Conservation (phyloP, 108 stramenopile genomes). For the Cyclostephanos invisitatus region DNA sequence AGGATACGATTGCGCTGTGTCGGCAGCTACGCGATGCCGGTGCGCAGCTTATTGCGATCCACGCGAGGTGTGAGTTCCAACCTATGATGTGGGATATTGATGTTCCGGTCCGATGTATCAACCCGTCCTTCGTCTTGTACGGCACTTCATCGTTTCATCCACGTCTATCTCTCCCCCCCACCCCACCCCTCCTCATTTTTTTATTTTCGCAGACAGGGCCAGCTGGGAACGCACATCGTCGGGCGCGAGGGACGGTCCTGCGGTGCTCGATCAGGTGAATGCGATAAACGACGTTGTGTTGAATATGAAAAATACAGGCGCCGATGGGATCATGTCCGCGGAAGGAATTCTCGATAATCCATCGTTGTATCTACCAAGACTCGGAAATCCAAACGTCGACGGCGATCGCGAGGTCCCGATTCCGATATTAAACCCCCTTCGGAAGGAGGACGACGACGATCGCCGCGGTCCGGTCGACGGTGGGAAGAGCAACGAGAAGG, state of each 20-base stretch:
- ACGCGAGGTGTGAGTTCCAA: slow-evolving; percentile 76
- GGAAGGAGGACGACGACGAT: slow-evolving; percentile 30
- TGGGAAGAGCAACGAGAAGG: slow-evolving; percentile 24
- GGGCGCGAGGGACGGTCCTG: slow-evolving; percentile 91
- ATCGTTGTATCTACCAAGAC: slow-evolving; percentile 73
- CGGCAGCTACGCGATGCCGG: slow-evolving; percentile 81
- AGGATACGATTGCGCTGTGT: slow-evolving; percentile 78
- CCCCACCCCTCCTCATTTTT: background rate
- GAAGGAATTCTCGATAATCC: slow-evolving; percentile 94
- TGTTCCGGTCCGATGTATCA: too few relatives aligned
- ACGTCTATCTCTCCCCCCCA: too few relatives aligned
- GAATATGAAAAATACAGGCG: slow-evolving; percentile 68
- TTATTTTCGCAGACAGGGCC: slow-evolving; percentile 57
- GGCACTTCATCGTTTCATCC: too few relatives aligned
- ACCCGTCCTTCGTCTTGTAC: too few relatives aligned
- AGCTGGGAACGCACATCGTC: slow-evolving; percentile 80
- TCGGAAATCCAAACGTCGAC: slow-evolving; percentile 40
- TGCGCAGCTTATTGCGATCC: slow-evolving; percentile 87
- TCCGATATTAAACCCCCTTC: slow-evolving; percentile 14
- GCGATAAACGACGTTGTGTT: slow-evolving; percentile 76
- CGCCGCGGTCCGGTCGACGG: too few relatives aligned
- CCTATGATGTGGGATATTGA: too few relatives aligned
- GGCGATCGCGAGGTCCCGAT: slow-evolving; percentile 17
- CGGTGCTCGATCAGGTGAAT: slow-evolving; percentile 85
- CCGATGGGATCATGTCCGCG: slow-evolving; percentile 92